phyloP scores from a whole-genome alignment of 495 filamentous ascomycete species.

The Staphylotrichum longicolle region DNA sequence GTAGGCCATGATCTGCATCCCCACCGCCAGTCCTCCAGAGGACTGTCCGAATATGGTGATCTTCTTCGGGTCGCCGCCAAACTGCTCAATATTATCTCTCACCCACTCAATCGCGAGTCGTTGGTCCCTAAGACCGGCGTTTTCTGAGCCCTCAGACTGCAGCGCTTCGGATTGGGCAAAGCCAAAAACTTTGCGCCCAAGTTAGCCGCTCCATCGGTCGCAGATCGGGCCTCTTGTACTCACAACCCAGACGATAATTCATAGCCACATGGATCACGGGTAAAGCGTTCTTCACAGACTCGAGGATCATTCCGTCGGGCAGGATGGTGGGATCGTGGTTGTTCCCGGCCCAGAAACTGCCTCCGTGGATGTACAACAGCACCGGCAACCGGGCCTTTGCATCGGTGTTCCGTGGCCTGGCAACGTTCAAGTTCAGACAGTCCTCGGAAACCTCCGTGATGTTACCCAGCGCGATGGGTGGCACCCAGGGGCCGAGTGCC shows the following conservation, averaged over 20 bases:
- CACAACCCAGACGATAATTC: slow-evolving; percentile 5
- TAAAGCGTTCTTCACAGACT: not conserved
- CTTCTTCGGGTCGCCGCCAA: slow-evolving; percentile 40
- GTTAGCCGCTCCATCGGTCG: not conserved
- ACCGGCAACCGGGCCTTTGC: not conserved
- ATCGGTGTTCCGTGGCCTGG: not conserved
- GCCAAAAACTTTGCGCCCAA: not conserved
- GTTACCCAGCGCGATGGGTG: not conserved
- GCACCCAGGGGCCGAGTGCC: not conserved
- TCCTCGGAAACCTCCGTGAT: slow-evolving; percentile 5
- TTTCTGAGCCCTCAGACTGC: slow-evolving; percentile 23
- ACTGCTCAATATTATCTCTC: slow-evolving; percentile 56
- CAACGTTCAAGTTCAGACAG: slow-evolving; percentile 3
- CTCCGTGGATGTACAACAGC: slow-evolving; percentile 5
- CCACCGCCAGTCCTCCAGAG: slow-evolving; percentile 36
- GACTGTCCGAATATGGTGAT: slow-evolving; percentile 58
- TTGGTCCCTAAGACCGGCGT: slow-evolving; percentile 48
- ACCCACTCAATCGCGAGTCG: slow-evolving; percentile 53
- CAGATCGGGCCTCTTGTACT: not conserved
- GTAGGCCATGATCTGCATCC: slow-evolving; percentile 7
- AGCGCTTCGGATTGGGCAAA: slow-evolving; percentile 1
- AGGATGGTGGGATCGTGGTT: slow-evolving; percentile 1
- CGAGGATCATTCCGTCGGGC: not conserved
- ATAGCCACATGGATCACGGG: not conserved
- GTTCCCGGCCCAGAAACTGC: slow-evolving; percentile 5